phyloP scores from a whole-genome alignment of 148 eudicot genomes.

The Polygonum maritimum region DNA sequence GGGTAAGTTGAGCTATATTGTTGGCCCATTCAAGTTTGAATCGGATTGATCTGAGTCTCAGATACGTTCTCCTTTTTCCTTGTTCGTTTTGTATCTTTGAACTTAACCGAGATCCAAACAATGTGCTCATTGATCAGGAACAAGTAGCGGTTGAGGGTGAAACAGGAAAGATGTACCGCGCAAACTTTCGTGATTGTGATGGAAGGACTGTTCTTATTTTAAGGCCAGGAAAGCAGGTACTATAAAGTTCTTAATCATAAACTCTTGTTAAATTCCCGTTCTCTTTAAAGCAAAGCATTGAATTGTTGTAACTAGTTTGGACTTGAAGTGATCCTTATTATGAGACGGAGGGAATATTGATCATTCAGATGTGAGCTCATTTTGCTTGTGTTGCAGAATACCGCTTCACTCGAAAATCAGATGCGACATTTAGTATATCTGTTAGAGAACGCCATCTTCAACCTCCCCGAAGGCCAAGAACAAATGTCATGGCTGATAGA shows the following conservation, averaged over 20 bases:
- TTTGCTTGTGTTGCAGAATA: conserved; percentile 34
- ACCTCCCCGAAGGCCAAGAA: conserved; percentile 62
- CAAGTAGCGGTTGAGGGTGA: conserved; percentile 64
- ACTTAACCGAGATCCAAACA: background rate
- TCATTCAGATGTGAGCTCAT: background rate
- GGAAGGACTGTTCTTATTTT: conserved; percentile 56
- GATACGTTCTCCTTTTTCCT: too few relatives aligned
- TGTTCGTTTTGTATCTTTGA: background rate
- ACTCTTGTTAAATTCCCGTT: too few relatives aligned
- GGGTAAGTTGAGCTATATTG: conserved; percentile 31
- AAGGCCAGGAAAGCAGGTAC: conserved; percentile 61
- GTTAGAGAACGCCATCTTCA: conserved; percentile 58
- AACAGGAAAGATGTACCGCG: conserved; percentile 54
- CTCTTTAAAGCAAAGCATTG: too few relatives aligned
- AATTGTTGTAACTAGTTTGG: too few relatives aligned
- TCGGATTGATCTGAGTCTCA: background rate
- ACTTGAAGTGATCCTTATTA: too few relatives aligned
- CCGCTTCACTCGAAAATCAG: conserved; percentile 47
- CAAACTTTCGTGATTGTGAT: conserved; percentile 54
- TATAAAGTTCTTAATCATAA: too few relatives aligned
- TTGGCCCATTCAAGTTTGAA: background rate
- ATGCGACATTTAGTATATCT: conserved; percentile 56
- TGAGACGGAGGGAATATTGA: too few relatives aligned
- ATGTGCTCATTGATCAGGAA: conserved; percentile 17
- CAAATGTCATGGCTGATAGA: conserved; percentile 71